These are phyloP conservation scores for Ramalina intermedia DNA, from an alignment of 495 filamentous ascomycete species.

Conservation along the genomic window DNA sequence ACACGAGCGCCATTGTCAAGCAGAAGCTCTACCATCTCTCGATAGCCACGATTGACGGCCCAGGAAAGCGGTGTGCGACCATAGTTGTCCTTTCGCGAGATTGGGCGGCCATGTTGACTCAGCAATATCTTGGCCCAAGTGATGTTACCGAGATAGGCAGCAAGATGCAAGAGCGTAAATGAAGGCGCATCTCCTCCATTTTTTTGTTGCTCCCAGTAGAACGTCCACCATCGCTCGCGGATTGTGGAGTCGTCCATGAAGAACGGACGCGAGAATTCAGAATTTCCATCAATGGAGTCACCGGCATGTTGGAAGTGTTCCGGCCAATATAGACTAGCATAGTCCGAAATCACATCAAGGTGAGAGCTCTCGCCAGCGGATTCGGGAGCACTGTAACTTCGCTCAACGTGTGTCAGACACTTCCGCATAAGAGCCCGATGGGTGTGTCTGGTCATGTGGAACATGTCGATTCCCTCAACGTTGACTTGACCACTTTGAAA, in stretches of 20 bases:
- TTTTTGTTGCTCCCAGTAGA: conserved; percentile 20
- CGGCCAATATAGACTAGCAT: conserved; percentile 18
- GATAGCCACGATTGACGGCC: conserved; percentile 11
- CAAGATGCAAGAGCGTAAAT: conserved; percentile 26
- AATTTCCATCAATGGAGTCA: conserved; percentile 10
- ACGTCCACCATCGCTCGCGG: conserved; percentile 19
- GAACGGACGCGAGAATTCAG: conserved; percentile 17
- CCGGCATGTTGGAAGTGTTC: conserved; percentile 14
- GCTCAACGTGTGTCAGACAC: conserved; percentile 17
- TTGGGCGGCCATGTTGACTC: conserved; percentile 11
- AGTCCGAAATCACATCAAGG: conserved; percentile 13
- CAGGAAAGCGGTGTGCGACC: conserved; percentile 16
- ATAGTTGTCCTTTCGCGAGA: conserved; percentile 12
- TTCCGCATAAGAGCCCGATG: conserved; percentile 18
- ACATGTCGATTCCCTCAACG: conserved; percentile 18
- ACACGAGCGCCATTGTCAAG: conserved; percentile 19
- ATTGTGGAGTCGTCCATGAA: conserved; percentile 14
- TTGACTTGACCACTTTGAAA: conserved; percentile 16
- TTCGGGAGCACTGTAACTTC: conserved; percentile 5
- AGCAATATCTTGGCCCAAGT: conserved; percentile 17
- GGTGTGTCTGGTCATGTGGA: conserved; percentile 14
- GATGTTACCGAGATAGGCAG: conserved; percentile 23
- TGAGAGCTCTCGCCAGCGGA: neutral
- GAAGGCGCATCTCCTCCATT: conserved; percentile 12
- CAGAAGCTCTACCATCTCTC: conserved; percentile 15